Percentiles rank a stretch among this genome's conserved stretches.
Evolutionary conservation across 202 grass and related monocot species (phyloP).

Genomic region (Dendrocalamus latiflorus): DNA sequence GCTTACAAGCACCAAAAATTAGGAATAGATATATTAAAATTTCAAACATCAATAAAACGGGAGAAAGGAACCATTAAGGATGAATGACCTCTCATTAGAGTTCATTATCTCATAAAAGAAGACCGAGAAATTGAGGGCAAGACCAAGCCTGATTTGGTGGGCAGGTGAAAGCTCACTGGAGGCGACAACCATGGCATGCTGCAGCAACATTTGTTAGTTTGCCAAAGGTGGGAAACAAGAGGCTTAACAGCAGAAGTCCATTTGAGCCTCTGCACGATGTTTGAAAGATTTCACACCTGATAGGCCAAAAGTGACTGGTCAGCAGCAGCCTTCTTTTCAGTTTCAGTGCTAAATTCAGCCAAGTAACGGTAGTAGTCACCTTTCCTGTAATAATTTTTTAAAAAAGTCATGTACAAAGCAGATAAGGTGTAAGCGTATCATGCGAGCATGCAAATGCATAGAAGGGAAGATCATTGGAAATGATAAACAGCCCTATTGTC

Average conservation of each 20-base stretch:
- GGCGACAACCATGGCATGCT: conserved; percentile 66
- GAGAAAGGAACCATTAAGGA: conserved; percentile 3
- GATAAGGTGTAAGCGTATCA: not conserved
- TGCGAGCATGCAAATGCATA: not conserved
- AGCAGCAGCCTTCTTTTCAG: conserved; percentile 58
- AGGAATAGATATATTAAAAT: not conserved
- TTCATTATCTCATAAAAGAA: conserved; percentile 93
- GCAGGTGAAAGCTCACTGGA: conserved; percentile 69
- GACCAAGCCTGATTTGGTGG: conserved; percentile 68
- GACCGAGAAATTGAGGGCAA: conserved; percentile 90
- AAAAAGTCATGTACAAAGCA: conserved; percentile 6
- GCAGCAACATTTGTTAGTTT: conserved; percentile 26
- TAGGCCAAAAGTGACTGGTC: conserved; percentile 70
- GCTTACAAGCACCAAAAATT: not conserved
- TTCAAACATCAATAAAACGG: conserved; percentile 3
- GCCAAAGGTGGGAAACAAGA: not conserved
- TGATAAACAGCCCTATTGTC: not conserved
- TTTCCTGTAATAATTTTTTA: conserved; percentile 46
- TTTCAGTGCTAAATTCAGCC: conserved; percentile 66
- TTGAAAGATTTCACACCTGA: conserved; percentile 40
- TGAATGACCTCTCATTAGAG: conserved; percentile 57
- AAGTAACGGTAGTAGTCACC: conserved; percentile 87
- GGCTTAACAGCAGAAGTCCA: not conserved
- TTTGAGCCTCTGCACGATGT: not conserved
- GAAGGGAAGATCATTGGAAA: not conserved